Base-by-base conservation (phyloP, 1,284 basidiomycete genomes). In the Trametes sp. region DNA sequence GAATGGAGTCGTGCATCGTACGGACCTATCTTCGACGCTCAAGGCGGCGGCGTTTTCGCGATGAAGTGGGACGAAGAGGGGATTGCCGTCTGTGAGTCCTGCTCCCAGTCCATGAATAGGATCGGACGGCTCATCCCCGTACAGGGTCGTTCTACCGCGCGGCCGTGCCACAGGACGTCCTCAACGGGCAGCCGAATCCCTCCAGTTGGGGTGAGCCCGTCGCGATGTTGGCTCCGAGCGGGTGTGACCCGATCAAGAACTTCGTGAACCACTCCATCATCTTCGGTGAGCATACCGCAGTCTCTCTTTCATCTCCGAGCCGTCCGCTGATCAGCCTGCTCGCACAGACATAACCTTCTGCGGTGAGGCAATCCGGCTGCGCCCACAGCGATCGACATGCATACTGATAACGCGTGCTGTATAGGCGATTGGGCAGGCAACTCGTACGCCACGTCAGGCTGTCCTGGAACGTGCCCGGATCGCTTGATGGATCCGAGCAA, bases 351-450 rank as follows among this genome's bases (percentile, higher is more conserved):
- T 93, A 64, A 93, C 91, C 11, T 92, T 93, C 69, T 93, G 91
- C 69, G 90, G 89, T 88, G 75, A 64, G 77, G 64, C 58, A 55
- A 55, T 49, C n/a, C 45, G 46, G 31, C 54, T 57, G 38, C 56
- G 35, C 38, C 36, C 23, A 26, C 49, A 41, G 46, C 28, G 49
- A 11, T 13, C 35, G 36, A 16, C 7, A n/a, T n/a, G n/a, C 31
- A 26, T 33, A 21, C 52, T 57, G 42, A 62, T 58, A 14, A 57
- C 49, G 54, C 6, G 51, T 46, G 23, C 26, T 46, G 23, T 61
- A 19, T 62, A 89, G 90, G 92, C 67, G 90, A 92, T 74, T 93
- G 91, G 91, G 92, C 91, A 5, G 92, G 91, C 44, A 89, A 90
- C 72, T 87, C 87, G 2, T 93, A 91, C 70, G 81, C 83, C 10